These are phyloP conservation scores for Aspergillus nanangensis DNA, from an alignment of 495 filamentous ascomycete genomes.

Conservation along the genomic window DNA sequence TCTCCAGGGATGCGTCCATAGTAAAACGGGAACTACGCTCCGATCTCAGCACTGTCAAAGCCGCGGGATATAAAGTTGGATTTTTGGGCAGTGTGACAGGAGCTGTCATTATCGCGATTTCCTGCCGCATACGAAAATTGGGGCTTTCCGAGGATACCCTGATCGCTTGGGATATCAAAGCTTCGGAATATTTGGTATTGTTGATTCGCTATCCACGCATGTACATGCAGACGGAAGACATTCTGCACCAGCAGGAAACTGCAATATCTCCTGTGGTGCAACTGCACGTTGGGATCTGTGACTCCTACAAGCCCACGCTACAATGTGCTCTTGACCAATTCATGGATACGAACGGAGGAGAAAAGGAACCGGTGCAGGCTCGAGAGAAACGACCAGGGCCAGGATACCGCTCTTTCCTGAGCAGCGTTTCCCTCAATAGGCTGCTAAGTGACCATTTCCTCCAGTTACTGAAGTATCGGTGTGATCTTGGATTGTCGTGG, in stretches of 20 bases:
- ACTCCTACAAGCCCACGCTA: slow-evolving; percentile 42
- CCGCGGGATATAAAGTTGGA: slow-evolving; percentile 74
- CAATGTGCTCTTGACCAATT: slow-evolving; percentile 50
- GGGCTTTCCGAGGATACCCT: slow-evolving; percentile 72
- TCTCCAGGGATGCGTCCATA: not conserved
- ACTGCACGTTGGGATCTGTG: slow-evolving; percentile 44
- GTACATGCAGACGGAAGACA: slow-evolving; percentile 53
- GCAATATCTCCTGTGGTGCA: slow-evolving; percentile 13
- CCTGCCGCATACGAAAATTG: slow-evolving; percentile 59
- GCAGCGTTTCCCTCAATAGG: slow-evolving; percentile 66
- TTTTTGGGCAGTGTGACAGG: slow-evolving; percentile 49
- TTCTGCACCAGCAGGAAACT: slow-evolving; percentile 21
- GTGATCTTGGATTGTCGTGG: slow-evolving; percentile 55
- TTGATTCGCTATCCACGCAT: slow-evolving; percentile 60
- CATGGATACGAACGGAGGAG: slow-evolving; percentile 5
- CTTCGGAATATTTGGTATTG: slow-evolving; percentile 68
- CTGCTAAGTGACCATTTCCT: slow-evolving; percentile 68
- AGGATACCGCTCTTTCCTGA: slow-evolving; percentile 41
- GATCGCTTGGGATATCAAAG: slow-evolving; percentile 69
- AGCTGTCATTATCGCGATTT: slow-evolving; percentile 59
- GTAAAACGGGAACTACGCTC: slow-evolving; percentile 39
- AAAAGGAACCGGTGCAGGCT: too few species aligned
- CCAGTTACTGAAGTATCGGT: slow-evolving; percentile 56
- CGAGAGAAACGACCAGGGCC: too few species aligned
- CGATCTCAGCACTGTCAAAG: slow-evolving; percentile 59